Conservation (phyloP, 108 stramenopile genomes). For the Cyclotella baltica region DNA sequence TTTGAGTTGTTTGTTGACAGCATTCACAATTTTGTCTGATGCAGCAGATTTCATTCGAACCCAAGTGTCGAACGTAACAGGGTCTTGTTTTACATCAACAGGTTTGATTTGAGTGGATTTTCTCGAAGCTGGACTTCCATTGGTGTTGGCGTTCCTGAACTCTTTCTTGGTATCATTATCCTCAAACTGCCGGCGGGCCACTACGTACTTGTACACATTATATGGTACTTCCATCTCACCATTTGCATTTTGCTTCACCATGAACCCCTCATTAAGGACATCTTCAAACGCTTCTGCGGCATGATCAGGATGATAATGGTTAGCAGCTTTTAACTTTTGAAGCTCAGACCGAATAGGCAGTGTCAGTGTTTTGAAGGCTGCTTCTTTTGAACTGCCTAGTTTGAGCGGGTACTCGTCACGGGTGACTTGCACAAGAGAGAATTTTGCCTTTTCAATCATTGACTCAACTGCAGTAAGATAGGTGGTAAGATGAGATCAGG, state of each 20-base stretch:
- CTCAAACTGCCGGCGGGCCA: conserved; percentile 35
- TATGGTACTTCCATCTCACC: conserved; percentile 44
- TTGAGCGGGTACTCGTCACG: conserved; percentile 46
- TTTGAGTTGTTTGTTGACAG: conserved; percentile 39
- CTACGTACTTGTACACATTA: conserved; percentile 46
- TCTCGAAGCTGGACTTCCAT: not conserved
- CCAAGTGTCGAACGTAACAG: conserved; percentile 43
- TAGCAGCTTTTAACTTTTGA: conserved; percentile 18
- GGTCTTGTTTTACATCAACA: conserved; percentile 34
- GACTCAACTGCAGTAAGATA: conserved; percentile 13
- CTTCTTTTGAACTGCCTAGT: conserved; percentile 38
- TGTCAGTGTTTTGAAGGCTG: conserved; percentile 46
- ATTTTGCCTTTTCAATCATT: conserved; percentile 39
- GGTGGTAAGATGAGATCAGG: not conserved
- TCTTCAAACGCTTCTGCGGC: conserved; percentile 46
- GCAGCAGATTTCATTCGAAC: conserved; percentile 47
- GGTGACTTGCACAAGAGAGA: conserved; percentile 32
- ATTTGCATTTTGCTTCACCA: conserved; percentile 36
- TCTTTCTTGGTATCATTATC: conserved; percentile 34
- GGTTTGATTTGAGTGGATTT: conserved; percentile 23
- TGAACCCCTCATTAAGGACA: conserved; percentile 43
- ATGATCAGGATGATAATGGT: conserved; percentile 33
- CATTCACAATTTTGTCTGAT: conserved; percentile 46
- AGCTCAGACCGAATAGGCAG: conserved; percentile 39
- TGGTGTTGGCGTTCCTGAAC: not conserved